Evolutionary conservation across 192 early-diverging fungal genomes (phyloP).

Genomic region (Coemansia sp.): DNA sequence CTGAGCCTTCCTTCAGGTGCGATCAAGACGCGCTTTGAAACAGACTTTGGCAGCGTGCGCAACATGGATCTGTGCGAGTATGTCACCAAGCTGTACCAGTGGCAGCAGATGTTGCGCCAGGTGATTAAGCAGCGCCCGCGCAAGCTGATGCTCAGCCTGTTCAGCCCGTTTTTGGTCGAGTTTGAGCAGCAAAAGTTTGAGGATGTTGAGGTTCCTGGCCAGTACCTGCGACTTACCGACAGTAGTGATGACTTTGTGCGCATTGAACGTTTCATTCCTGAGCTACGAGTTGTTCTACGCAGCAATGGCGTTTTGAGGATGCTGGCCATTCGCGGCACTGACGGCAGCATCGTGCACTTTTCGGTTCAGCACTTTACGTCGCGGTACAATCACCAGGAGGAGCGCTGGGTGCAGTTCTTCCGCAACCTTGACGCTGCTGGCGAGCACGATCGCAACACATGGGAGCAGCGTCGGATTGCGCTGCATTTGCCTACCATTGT

Average conservation of each 20-base stretch:
- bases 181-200: slow-evolving; percentile 99
- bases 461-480: slow-evolving; percentile 77
- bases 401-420: slow-evolving; percentile 93
- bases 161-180: slow-evolving; percentile 90
- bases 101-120: slow-evolving; percentile 91
- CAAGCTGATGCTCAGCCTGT: slow-evolving; percentile 80
- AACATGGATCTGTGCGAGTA: slow-evolving; percentile 77
- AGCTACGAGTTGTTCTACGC: slow-evolving; percentile 81
- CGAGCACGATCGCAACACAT: slow-evolving; percentile 64
- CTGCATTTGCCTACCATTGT: slow-evolving; percentile 90
- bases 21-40: slow-evolving; percentile 73
- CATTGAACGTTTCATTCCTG: slow-evolving; percentile 93
- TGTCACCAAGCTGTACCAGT: slow-evolving; percentile 82
- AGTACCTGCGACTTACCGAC: slow-evolving; percentile 83
- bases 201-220: slow-evolving; percentile 98
- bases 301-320: slow-evolving; percentile 72
- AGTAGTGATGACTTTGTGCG: slow-evolving; percentile 88
- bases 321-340: slow-evolving; percentile 85
- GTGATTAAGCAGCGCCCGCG: slow-evolving; percentile 80
- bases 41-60: slow-evolving; percentile 88
- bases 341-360: slow-evolving; percentile 88
- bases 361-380: slow-evolving; percentile 93
- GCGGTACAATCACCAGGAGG: slow-evolving; percentile 87
- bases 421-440: slow-evolving; percentile 86
- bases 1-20: slow-evolving; percentile 74